Percentiles rank a stretch among this genome's conserved stretches.
Evolutionary conservation across 495 filamentous ascomycete genomes (phyloP).

Genomic region (Penicillium herquei): DNA sequence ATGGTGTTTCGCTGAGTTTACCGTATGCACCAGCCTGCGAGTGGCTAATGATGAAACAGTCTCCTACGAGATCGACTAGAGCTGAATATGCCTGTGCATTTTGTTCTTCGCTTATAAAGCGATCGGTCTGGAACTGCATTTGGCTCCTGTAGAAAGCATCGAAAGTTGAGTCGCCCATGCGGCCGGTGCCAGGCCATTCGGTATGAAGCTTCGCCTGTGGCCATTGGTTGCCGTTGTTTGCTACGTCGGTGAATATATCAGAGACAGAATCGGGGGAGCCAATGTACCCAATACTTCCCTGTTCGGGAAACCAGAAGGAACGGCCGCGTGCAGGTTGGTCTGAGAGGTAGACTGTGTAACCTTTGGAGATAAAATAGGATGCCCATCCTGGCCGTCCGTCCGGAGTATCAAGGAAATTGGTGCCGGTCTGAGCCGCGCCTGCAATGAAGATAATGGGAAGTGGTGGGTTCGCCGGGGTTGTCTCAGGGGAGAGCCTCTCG

Average conservation of each 20-base stretch:
- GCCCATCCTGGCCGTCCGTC: slow-evolving; percentile 49
- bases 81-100: slow-evolving; percentile 10
- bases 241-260: slow-evolving; percentile 33
- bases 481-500: slow-evolving; percentile 46
- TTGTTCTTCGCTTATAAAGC: slow-evolving; percentile 7
- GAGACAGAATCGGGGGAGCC: slow-evolving; percentile 4
- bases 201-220: slow-evolving; percentile 46
- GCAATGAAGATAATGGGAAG: slow-evolving; percentile 55
- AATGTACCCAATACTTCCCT: slow-evolving; percentile 25
- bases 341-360: slow-evolving; percentile 45
- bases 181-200: slow-evolving; percentile 49
- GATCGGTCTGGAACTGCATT: slow-evolving; percentile 34
- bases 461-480: slow-evolving; percentile 10
- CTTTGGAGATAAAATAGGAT: slow-evolving; percentile 43
- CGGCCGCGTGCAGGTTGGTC: slow-evolving; percentile 47
- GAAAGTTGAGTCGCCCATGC: slow-evolving; percentile 41
- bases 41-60: slow-evolving; percentile 52
- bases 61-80: slow-evolving; percentile 36
- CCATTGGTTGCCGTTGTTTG: slow-evolving; percentile 32
- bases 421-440: slow-evolving; percentile 50
- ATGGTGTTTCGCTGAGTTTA: too few species aligned
- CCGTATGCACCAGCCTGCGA: slow-evolving; percentile 43
- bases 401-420: slow-evolving; percentile 48
- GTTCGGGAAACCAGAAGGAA: slow-evolving; percentile 31
- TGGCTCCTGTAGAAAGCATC: slow-evolving; percentile 48